Base-by-base conservation (phyloP, 352 stramenopile genomes). In the Globisporangium cystogenes region DNA sequence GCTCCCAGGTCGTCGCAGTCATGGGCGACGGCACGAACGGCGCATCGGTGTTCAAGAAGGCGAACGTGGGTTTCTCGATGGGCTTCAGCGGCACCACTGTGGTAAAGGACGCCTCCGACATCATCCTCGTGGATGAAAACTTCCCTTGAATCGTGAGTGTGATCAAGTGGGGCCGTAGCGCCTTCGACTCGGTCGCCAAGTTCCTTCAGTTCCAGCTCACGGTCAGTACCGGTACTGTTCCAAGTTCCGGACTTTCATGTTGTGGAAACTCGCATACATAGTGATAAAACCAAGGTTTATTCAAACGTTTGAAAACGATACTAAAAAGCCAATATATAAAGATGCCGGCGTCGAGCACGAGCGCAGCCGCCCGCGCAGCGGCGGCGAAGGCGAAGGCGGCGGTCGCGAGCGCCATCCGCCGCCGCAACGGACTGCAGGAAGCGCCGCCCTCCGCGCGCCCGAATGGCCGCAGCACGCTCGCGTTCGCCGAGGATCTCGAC, bases 161-260 rank as follows among this genome's bases (percentile, higher is more conserved):
- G 24, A 94, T 98, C 52, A 90, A 98, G 60, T 98, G 93, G 95
- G 96, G 96, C 8, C 73, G 96, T 31, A 97, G 93, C 48, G 92
- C 98, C 1, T 98, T 97, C 67, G 95, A 98, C 58, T 97, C 96
- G 45, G 98, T 99, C 64, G 72, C 88, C 55, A 99, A 98, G 74
- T 99, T 99, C 72, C 68, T 99, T 40, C 96, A 98, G 75, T 99
- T 99, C 69, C 95, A 99, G 79, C 80, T 99, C 24, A 99, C 96
- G 7, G 92, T 98, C 24, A 99, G n/a, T n/a, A n/a, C n/a, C n/a
- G n/a, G n/a, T n/a, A n/a, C n/a, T n/a, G n/a, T n/a, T n/a, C n/a
- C n/a, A n/a, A n/a, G n/a, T n/a, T n/a, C n/a, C n/a, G n/a, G n/a
- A n/a, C n/a, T n/a, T n/a, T n/a, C n/a, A n/a, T n/a, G n/a, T n/a